phyloP scores from a whole-genome alignment of 2,329 filamentous ascomycete genomes.

The Aspergillus japonicus region DNA sequence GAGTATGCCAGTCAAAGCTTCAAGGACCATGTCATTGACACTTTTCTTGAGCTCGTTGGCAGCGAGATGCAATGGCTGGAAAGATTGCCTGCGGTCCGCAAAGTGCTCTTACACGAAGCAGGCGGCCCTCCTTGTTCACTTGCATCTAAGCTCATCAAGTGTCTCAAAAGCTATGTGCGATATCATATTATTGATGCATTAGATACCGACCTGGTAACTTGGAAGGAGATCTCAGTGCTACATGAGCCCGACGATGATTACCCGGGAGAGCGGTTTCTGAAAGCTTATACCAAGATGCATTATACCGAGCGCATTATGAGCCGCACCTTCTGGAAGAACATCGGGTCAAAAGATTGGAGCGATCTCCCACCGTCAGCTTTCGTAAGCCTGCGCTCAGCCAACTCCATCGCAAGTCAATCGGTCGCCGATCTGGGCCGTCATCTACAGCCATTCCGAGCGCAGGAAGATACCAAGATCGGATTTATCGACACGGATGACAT shows the following conservation, averaged over 20 bases:
- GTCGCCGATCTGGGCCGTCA: too few relatives aligned
- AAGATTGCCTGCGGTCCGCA: slow-evolving; percentile 29
- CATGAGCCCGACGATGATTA: slow-evolving; percentile 53
- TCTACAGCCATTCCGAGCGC: too few relatives aligned
- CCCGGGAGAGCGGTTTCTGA: slow-evolving; percentile 36
- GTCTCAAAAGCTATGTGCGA: slow-evolving; percentile 24
- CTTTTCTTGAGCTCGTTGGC: slow-evolving; percentile 35
- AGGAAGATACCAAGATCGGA: too few relatives aligned
- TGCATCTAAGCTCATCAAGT: slow-evolving; percentile 20
- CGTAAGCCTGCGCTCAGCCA: too few relatives aligned
- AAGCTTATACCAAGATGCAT: slow-evolving; percentile 10
- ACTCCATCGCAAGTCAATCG: too few relatives aligned
- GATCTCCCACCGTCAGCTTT: too few relatives aligned
- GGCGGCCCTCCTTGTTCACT: slow-evolving; percentile 14
- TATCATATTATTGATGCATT: too few relatives aligned
- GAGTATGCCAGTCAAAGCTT: slow-evolving; percentile 59
- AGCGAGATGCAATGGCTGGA: slow-evolving; percentile 42
- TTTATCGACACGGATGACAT: too few relatives aligned
- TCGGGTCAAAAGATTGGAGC: too few relatives aligned
- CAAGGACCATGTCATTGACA: slow-evolving; percentile 46
- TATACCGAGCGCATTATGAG: too few relatives aligned
- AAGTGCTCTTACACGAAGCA: slow-evolving; percentile 25
- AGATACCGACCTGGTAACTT: slow-evolving; percentile 27
- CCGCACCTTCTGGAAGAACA: too few relatives aligned
- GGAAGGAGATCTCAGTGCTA: slow-evolving; percentile 48